A percentile compares a stretch with the other conserved stretches of the same genome.
phyloP scores from a whole-genome alignment of 2,329 filamentous ascomycete species.

The Epichloe typhina region DNA sequence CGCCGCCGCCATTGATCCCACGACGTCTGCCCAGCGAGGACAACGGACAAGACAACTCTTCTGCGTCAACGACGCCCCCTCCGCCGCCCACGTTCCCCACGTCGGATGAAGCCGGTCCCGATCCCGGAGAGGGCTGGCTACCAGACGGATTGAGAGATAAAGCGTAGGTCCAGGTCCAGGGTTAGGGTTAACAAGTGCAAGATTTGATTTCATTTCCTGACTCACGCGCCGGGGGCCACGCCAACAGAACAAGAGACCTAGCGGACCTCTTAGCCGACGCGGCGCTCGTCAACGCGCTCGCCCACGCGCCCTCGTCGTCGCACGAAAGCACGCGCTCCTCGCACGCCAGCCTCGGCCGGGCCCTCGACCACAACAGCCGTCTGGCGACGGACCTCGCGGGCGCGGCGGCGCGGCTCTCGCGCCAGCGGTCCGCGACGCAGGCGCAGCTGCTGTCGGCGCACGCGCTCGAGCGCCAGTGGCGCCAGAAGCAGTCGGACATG shows the following conservation, averaged over 20 bases:
- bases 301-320: conserved; percentile 49
- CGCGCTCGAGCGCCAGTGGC: conserved; percentile 85
- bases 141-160: conserved; percentile 67
- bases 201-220: neutral
- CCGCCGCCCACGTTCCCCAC: conserved; percentile 11
- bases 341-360: conserved; percentile 47
- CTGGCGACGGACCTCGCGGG: conserved; percentile 51
- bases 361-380: conserved; percentile 58
- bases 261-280: conserved; percentile 53
- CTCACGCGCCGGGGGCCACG: conserved; percentile 2
- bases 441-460: conserved; percentile 72
- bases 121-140: conserved; percentile 63
- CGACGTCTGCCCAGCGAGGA: conserved; percentile 1
- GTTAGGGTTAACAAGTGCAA: too few relatives aligned
- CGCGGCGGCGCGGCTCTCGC: conserved; percentile 42
- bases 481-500: conserved; percentile 77
- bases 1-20: conserved; percentile 1
- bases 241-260: conserved; percentile 61
- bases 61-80: conserved; percentile 10
- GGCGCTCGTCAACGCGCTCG: conserved; percentile 58
- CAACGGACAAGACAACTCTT: conserved; percentile 6
- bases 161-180: conserved; percentile 36
- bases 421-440: conserved; percentile 58
- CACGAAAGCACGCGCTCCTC: conserved; percentile 61
- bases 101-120: conserved; percentile 28